phyloP scores from a whole-genome alignment of 2,329 filamentous ascomycete species.

The Diaporthe batatas region DNA sequence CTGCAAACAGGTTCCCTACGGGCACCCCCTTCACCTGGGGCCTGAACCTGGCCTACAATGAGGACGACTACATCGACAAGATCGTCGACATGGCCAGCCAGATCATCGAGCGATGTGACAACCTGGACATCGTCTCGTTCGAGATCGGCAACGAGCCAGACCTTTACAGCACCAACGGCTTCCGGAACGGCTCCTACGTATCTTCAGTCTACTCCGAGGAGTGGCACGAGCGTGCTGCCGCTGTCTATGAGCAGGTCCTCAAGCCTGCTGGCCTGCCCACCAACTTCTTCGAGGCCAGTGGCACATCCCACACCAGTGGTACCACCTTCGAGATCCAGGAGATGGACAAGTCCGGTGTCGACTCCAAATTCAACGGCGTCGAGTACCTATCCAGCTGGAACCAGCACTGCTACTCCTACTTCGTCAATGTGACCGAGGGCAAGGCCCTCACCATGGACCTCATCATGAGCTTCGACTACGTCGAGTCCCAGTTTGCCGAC shows the following conservation, averaged over 20 bases:
- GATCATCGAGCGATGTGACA: conserved; percentile 44
- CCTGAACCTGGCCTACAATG: conserved; percentile 62
- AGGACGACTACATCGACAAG: conserved; percentile 57
- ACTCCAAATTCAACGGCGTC: conserved; percentile 49
- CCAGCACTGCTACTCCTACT: conserved; percentile 68
- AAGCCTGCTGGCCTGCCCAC: conserved; percentile 54
- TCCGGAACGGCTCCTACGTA: conserved; percentile 58
- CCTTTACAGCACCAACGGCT: conserved; percentile 55
- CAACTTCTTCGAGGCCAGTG: conserved; percentile 62
- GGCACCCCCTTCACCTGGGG: conserved; percentile 64
- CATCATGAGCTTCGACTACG: conserved; percentile 60
- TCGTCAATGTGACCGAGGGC: conserved; percentile 59
- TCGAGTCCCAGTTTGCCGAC: conserved; percentile 60
- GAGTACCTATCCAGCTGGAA: conserved; percentile 57
- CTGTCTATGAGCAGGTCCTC: conserved; percentile 60
- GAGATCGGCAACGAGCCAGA: conserved; percentile 52
- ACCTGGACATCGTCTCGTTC: conserved; percentile 48
- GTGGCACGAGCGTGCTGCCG: conserved; percentile 59
- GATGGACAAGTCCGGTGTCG: conserved; percentile 54
- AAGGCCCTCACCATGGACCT: conserved; percentile 58
- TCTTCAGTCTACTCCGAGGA: conserved; percentile 59
- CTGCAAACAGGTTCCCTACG: conserved; percentile 61
- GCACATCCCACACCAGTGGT: conserved; percentile 64
- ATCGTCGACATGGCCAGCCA: conserved; percentile 56
- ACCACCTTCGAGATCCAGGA: conserved; percentile 62